Evolutionary conservation across 2,329 filamentous ascomycete genomes (phyloP), one percentile per base, ranked within the genome.

Genomic region (Aspergillaceae sp.): DNA sequence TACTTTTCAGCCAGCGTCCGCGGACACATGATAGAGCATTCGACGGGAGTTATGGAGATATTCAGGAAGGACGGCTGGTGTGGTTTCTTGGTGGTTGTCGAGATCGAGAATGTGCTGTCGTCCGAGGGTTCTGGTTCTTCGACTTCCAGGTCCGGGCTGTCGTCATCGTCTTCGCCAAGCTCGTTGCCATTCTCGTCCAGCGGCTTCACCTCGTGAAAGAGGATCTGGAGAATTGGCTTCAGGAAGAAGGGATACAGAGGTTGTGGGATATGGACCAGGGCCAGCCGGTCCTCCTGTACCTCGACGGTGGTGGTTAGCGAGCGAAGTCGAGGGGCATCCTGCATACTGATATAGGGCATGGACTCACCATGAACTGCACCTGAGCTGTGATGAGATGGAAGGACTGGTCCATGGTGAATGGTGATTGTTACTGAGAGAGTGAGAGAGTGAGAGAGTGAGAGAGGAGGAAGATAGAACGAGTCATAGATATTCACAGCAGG

Each of bases 1-100:
- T 94, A 78, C 45, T 80, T 77, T 41, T 80, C 74, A 5, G 87
- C 85, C 69, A 88, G 84, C 37, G 79, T 75, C 48, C 80, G 80
- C 51, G 91, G 85, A 62, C 91, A 97, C 45, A 94, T 88, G 44
- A 98, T 78, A 3, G 89, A 95, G 69, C 88, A 94, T 67, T 96
- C 92, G 46, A 94, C 79, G 0, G 89, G 87, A 0, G 90, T 97
- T 59, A 97, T 79, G 51, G 87, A 94, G 56, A 98, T 82, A 66
- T 97, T 97, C 64, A 96, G 78, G 66, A 98, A 97, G 40, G 82
- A 82, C 67, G 92, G 85, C 61, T 74, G 73, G 64, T 72, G 10
- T 68, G 69, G 75, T 70, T 74, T 53, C 7, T 19, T 26, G 11
- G 36, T 38, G 36, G 4, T 8, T 5, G 34, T 36, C 2, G 19